Conservation (phyloP, 371 early-diverging fungal species). For the Circinella minor region DNA sequence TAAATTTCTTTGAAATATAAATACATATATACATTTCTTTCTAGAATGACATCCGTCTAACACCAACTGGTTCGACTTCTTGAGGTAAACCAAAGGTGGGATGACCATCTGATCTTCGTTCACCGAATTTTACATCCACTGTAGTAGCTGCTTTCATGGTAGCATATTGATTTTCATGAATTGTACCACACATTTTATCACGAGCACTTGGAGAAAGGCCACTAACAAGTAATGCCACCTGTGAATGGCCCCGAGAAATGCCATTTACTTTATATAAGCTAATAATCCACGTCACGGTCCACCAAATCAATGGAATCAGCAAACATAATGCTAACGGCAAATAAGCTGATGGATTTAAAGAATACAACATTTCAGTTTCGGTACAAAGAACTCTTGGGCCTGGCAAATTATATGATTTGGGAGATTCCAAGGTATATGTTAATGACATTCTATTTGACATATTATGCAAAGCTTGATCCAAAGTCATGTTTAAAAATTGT, state of each 20-base stretch:
- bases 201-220: slow-evolving; percentile 13
- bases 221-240: slow-evolving; percentile 17
- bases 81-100: slow-evolving; percentile 16
- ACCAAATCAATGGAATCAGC: slow-evolving; percentile 17
- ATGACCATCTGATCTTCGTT: slow-evolving; percentile 14
- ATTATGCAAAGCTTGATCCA: too few species aligned
- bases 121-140: slow-evolving; percentile 19
- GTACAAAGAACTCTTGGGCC: not conserved
- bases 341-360: not conserved
- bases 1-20: not conserved
- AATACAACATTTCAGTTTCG: not conserved
- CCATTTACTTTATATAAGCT: slow-evolving; percentile 15
- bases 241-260: slow-evolving; percentile 23
- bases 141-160: slow-evolving; percentile 1
- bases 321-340: slow-evolving; percentile 11
- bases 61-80: slow-evolving; percentile 16
- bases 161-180: slow-evolving; percentile 15
- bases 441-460: too few species aligned
- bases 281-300: slow-evolving; percentile 14
- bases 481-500: too few species aligned
- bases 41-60: slow-evolving; percentile 17
- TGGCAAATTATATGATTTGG: not conserved
- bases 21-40: not conserved
- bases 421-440: not conserved
- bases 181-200: slow-evolving; percentile 4